Conservation (phyloP, 2,329 filamentous ascomycete genomes). For the Colletotrichum sp. region DNA sequence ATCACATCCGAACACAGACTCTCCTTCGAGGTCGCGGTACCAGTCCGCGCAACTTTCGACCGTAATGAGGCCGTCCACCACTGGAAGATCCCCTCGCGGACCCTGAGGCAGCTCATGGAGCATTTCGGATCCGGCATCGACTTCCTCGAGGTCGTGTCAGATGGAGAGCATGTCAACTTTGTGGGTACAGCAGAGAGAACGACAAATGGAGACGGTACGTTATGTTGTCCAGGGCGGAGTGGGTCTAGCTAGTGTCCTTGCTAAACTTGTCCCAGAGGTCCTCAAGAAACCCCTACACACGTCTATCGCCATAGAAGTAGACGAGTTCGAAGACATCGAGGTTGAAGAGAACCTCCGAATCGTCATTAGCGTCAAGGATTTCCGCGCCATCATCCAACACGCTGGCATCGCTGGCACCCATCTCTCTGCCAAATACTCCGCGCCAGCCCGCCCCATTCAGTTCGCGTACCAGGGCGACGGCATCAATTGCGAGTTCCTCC, state of each 20-base stretch:
- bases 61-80: conserved; percentile 67
- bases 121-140: conserved; percentile 83
- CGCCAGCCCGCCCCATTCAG: conserved; percentile 74
- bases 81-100: conserved; percentile 76
- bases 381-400: conserved; percentile 79
- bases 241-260: neutral
- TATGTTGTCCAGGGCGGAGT: neutral
- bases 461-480: conserved; percentile 73
- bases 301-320: conserved; percentile 76
- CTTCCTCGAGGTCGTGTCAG: conserved; percentile 78
- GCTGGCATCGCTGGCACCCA: conserved; percentile 72
- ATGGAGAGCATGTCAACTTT: conserved; percentile 76
- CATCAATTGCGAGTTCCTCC: conserved; percentile 76
- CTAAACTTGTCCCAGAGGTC: conserved; percentile 57
- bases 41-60: conserved; percentile 79
- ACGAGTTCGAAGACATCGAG: conserved; percentile 78
- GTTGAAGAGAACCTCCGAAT: conserved; percentile 80
- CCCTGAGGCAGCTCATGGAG: conserved; percentile 77
- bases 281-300: conserved; percentile 83
- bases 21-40: conserved; percentile 75
- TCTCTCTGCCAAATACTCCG: conserved; percentile 72
- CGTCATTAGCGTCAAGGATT: conserved; percentile 83
- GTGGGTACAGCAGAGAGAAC: conserved; percentile 85
- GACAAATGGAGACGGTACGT: conserved; percentile 60
- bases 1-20: conserved; percentile 80